Evolutionary conservation across 1,139 yeast species (phyloP).

Genomic region (Taphrina betulina): DNA sequence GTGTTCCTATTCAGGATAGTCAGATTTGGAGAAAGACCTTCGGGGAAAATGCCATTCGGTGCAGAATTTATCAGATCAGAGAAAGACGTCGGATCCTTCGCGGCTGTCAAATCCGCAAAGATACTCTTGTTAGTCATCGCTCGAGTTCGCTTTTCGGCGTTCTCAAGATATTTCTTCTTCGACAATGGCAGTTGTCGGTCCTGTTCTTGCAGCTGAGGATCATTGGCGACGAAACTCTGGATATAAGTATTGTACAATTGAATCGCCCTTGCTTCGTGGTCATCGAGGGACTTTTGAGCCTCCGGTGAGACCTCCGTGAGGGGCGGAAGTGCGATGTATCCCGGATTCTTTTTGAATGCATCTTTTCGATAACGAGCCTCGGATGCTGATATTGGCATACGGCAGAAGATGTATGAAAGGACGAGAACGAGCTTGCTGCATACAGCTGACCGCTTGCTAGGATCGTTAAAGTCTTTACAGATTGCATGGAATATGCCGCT

Average conservation of each 20-base stretch:
- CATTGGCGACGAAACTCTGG: slow-evolving; percentile 15
- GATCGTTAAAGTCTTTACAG: slow-evolving; percentile 26
- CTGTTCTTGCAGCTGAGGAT: slow-evolving; percentile 10
- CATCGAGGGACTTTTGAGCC: slow-evolving; percentile 25
- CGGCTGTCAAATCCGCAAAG: slow-evolving; percentile 17
- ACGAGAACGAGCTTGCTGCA: slow-evolving; percentile 17
- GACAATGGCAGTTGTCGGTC: slow-evolving; percentile 26
- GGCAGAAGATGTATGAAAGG: slow-evolving; percentile 30
- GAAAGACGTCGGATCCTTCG: slow-evolving; percentile 2
- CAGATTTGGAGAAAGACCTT: slow-evolving; percentile 28
- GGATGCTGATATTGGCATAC: slow-evolving; percentile 30
- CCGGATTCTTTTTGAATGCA: slow-evolving; percentile 5
- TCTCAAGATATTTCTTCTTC: neutral
- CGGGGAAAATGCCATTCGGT: slow-evolving; percentile 28
- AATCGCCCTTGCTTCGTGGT: slow-evolving; percentile 26
- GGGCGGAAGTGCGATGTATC: slow-evolving; percentile 20
- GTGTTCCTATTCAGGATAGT: slow-evolving; percentile 11
- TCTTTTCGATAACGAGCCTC: slow-evolving; percentile 16
- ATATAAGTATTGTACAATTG: slow-evolving; percentile 30
- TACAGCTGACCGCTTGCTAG: slow-evolving; percentile 21
- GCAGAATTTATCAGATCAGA: slow-evolving; percentile 17
- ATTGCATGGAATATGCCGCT: slow-evolving; percentile 32
- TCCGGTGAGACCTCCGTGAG: slow-evolving; percentile 15
- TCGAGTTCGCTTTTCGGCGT: neutral
- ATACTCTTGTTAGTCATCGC: slow-evolving; percentile 13